phyloP scores from a whole-genome alignment of 208 protist genomes.

The Zelonia costaricensis region DNA sequence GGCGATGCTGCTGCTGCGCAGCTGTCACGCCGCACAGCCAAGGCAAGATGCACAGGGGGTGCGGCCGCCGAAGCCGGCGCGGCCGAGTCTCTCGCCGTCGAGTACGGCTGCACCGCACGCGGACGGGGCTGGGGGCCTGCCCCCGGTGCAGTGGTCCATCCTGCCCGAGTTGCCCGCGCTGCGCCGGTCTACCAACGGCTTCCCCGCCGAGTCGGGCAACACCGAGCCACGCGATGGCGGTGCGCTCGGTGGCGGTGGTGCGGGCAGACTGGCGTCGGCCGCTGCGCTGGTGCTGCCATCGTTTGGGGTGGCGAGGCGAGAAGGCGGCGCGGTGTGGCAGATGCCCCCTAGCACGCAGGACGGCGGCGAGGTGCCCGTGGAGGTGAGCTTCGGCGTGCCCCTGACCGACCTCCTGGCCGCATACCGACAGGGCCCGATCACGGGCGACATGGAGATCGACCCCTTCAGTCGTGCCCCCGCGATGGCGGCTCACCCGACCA shows the following conservation, averaged over 20 bases:
- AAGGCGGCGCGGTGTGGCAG: not conserved
- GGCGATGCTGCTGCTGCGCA: no score
- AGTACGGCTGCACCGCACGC: no score
- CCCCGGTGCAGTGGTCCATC: not conserved
- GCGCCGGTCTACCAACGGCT: not conserved
- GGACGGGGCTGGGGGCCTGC: not conserved
- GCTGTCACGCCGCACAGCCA: no score
- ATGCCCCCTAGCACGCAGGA: not conserved
- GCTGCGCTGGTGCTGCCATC: no score
- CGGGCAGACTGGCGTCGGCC: no score
- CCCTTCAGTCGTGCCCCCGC: no score
- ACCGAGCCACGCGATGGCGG: no score
- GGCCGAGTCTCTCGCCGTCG: no score
- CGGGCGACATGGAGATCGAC: no score
- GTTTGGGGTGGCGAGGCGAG: not conserved
- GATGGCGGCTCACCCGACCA: no score
- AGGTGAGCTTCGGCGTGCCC: not conserved
- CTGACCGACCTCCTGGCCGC: not conserved
- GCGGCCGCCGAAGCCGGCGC: no score
- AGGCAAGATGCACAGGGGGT: slow-evolving; percentile 1
- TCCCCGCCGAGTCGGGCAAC: not conserved
- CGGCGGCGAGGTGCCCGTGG: not conserved
- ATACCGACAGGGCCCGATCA: not conserved
- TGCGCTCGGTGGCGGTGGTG: no score
- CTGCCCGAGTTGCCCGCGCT: slow-evolving; percentile 1